Conservation (phyloP, 768 basidiomycete genomes). For the Gyrodon lividus region DNA sequence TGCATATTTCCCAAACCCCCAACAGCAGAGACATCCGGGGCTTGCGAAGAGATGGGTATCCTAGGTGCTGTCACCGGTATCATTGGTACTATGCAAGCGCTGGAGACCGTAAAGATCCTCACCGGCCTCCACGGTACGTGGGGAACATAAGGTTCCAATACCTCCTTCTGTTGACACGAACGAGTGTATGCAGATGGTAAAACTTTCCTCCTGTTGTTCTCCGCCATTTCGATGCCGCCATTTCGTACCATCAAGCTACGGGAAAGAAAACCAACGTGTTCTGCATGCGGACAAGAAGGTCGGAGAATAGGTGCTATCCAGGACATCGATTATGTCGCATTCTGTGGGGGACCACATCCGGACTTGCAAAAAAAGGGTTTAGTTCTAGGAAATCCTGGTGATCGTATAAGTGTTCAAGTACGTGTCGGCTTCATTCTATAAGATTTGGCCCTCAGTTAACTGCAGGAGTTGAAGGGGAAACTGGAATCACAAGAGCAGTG, state of each 20-base stretch:
- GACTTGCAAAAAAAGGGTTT: conserved; percentile 65
- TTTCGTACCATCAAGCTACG: conserved; percentile 87
- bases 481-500: conserved; percentile 31
- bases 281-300: conserved; percentile 65
- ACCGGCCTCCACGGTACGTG: conserved; percentile 61
- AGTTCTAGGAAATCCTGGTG: conserved; percentile 35
- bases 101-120: conserved; percentile 82
- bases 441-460: background rate
- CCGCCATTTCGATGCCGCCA: conserved; percentile 63
- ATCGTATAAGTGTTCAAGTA: conserved; percentile 48
- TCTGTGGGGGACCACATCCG: conserved; percentile 74
- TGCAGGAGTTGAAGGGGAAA: conserved; percentile 49
- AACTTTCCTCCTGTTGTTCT: conserved; percentile 71
- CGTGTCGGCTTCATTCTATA: background rate
- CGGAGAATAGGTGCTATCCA: conserved; percentile 46
- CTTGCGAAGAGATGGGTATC: conserved; percentile 88
- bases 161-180: conserved; percentile 3
- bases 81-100: conserved; percentile 86
- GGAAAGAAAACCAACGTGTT: conserved; percentile 64
- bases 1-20: conserved; percentile 89
- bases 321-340: conserved; percentile 76
- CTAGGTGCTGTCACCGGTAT: conserved; percentile 87
- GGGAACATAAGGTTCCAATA: background rate
- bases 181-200: conserved; percentile 44
- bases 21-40: conserved; percentile 57